These are phyloP conservation scores for Nicotiana obtusifolia DNA, from an alignment of 257 asterid genomes.

Conservation along the genomic window DNA sequence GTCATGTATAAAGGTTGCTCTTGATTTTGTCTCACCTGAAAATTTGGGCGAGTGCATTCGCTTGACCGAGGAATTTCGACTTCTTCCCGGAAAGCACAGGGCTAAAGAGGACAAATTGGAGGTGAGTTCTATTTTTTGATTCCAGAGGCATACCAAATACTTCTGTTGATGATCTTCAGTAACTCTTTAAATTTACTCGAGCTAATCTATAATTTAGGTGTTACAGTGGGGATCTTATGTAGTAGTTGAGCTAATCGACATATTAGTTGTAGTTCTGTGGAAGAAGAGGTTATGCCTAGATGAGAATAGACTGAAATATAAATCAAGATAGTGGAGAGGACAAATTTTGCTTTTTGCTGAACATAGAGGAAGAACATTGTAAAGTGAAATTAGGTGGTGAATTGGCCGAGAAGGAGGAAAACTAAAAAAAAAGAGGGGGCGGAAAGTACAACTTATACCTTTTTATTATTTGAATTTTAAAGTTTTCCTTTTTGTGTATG, in stretches of 20 bases:
- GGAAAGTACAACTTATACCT: not conserved
- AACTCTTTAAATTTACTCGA: not conserved
- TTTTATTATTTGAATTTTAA: not conserved
- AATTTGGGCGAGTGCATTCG: conserved; percentile 55
- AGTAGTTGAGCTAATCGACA: not conserved
- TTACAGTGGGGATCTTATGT: not conserved
- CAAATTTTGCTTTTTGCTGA: not conserved
- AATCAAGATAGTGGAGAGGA: not conserved
- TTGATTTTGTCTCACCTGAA: conserved; percentile 81
- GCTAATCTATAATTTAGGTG: not conserved
- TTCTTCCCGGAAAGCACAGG: conserved; percentile 53
- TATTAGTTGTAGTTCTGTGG: not conserved
- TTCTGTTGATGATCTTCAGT: not conserved
- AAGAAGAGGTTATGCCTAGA: not conserved
- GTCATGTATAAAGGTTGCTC: conserved; percentile 77
- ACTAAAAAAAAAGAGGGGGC: not conserved
- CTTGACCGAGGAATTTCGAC: conserved; percentile 58
- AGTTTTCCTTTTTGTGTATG: not conserved
- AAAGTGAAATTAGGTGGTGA: not conserved
- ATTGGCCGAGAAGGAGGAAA: not conserved
- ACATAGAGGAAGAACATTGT: not conserved
- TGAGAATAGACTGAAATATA: not conserved
- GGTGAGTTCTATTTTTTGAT: conserved; percentile 28
- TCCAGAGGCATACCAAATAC: not conserved
- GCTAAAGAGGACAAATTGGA: conserved; percentile 70